Base-by-base conservation (phyloP, 2,329 filamentous ascomycete species). In the Fusarium sp. region DNA sequence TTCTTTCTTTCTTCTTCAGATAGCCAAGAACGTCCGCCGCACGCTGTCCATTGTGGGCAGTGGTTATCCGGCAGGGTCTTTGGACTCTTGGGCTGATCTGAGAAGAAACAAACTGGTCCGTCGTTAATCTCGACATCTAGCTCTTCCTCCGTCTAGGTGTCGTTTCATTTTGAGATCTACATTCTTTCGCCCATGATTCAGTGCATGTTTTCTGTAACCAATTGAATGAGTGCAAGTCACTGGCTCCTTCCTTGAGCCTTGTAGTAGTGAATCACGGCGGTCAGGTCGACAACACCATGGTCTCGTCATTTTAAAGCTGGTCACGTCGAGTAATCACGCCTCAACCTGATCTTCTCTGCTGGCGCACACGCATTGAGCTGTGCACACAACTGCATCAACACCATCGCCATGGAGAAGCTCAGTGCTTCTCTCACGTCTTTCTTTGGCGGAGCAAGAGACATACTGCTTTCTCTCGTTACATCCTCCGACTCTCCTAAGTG, bases 161-260 rank as follows among this genome's bases (percentile, higher is more conserved):
- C 84, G 87, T 88, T 89, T 89, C 87, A 89, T 88, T 87, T 84
- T 84, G 86, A 87, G 87, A 89, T 88, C 87, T 87, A 89, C 87
- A 89, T 86, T 83, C 72, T 69, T 74, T 67, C 16, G 18, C 35
- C n/a, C 66, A 27, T 39, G 52, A 6, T 33, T 39, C 18, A 11
- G 11, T 33, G 31, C 39, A 65, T 22, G 27, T 37, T 48, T 31
- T 27, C 18, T 14, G 18, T 33, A 54, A 27, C 18, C 18, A 20
- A 31, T 33, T 31, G 11, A 20, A 31, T 1, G 4, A 20, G 18
- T 45, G 18, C 48, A 9, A 31, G 48, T 31, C 11, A 31, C 27
- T 31, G 2, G n/a, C 48, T 54, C 48, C 48, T 54, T 54, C 48
- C 27, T 4, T 16, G 27, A 54, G n/a, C 18, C 6, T n/a, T 22